Evolutionary conservation across 805 yeast genomes (phyloP).

Genomic region (Candida andamanensis): DNA sequence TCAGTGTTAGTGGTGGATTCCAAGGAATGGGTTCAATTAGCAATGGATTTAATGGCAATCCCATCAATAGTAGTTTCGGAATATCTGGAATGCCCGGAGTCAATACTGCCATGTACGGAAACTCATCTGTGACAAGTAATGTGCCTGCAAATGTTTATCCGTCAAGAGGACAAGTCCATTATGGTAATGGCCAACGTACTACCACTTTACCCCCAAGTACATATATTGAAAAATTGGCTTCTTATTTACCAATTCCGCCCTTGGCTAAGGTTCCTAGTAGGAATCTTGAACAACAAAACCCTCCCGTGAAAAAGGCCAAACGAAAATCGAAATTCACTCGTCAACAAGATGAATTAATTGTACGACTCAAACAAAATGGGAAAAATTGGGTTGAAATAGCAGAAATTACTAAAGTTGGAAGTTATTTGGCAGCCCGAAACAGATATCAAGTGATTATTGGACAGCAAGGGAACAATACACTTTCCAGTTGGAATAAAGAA

Average conservation of each 20-base stretch:
- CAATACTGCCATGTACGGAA: too few species aligned
- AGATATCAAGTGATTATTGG: constrained; percentile 78
- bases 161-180: neutral
- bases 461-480: constrained; percentile 70
- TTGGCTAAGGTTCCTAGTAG: constrained; percentile 36
- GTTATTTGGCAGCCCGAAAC: constrained; percentile 69
- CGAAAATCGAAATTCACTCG: constrained; percentile 65
- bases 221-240: constrained; percentile 4
- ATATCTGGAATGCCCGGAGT: neutral
- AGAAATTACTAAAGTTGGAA: constrained; percentile 55
- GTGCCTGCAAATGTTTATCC: neutral
- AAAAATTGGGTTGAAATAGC: constrained; percentile 74
- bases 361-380: constrained; percentile 56
- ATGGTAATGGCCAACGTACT: too few species aligned
- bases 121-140: neutral
- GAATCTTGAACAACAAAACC: constrained; percentile 37
- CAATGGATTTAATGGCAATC: neutral
- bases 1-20: neutral
- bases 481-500: constrained; percentile 55
- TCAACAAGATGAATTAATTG: constrained; percentile 63
- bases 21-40: neutral
- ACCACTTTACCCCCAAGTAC: constrained; percentile 1
- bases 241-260: constrained; percentile 45
- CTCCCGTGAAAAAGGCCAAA: constrained; percentile 46
- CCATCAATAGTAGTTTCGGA: too few species aligned